Percentiles rank a stretch among this genome's conserved stretches.
These are phyloP conservation scores for Eimeria tenella DNA, from an alignment of 169 alveolate genomes.

Conservation along the genomic window DNA sequence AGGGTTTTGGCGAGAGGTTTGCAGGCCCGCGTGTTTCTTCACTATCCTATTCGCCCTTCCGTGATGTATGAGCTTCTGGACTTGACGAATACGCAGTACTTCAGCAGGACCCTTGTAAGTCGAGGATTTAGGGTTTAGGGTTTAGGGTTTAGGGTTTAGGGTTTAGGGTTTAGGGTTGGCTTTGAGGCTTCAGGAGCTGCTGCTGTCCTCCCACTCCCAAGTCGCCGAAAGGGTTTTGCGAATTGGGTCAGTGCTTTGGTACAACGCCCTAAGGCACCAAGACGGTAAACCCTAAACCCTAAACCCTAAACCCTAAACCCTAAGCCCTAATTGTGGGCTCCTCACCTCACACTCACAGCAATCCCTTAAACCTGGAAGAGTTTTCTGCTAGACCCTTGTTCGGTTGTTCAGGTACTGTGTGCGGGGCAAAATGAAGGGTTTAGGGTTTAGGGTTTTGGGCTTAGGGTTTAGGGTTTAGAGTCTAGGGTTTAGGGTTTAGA, in stretches of 20 bases:
- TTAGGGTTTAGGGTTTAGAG: background rate
- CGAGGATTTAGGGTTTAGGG: background rate
- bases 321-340: background rate
- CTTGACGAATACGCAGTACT: constrained; percentile 37
- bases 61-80: constrained; percentile 73
- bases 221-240: constrained; percentile 68
- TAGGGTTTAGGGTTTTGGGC: background rate
- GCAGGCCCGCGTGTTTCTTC: constrained; percentile 76
- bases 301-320: constrained; percentile 21
- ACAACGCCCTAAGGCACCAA: constrained; percentile 36
- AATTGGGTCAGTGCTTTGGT: constrained; percentile 58
- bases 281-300: constrained; percentile 23
- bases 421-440: background rate
- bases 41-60: constrained; percentile 65
- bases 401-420: background rate
- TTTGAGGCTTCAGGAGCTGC: constrained; percentile 62
- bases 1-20: background rate
- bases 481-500: background rate
- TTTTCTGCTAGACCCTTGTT: too few species aligned
- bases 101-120: constrained; percentile 64
- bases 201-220: constrained; percentile 49
- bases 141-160: constrained; percentile 15
- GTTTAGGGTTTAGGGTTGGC: background rate
- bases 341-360: too few species aligned
- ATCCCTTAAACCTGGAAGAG: too few species aligned